Evolutionary conservation across 192 early-diverging fungal species (phyloP).

Genomic region (Rhizophlyctis rosea): DNA sequence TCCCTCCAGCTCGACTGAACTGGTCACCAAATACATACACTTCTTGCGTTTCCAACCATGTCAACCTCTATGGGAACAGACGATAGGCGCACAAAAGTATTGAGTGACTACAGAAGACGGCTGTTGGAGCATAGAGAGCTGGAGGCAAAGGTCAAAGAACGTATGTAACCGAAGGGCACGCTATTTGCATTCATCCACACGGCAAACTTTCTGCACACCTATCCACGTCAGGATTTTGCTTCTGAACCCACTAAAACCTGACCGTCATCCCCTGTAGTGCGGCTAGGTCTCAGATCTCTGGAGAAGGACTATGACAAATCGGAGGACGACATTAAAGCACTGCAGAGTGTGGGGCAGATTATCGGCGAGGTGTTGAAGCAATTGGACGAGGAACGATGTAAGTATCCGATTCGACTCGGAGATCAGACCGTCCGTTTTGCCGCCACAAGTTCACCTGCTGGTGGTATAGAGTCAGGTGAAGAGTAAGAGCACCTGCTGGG

Average conservation of each 20-base stretch:
- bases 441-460: too few relatives aligned
- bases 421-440: too few relatives aligned
- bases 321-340: slow-evolving; percentile 95
- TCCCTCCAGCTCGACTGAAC: too few relatives aligned
- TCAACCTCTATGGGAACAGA: slow-evolving; percentile 25
- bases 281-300: slow-evolving; percentile 76
- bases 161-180: slow-evolving; percentile 40
- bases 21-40: too few relatives aligned
- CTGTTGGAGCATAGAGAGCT: slow-evolving; percentile 92
- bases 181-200: not conserved
- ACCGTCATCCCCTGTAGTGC: slow-evolving; percentile 52
- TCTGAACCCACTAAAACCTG: not conserved
- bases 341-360: slow-evolving; percentile 99
- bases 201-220: not conserved
- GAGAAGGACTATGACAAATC: slow-evolving; percentile 94
- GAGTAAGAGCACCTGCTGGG: too few relatives aligned
- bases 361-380: slow-evolving; percentile 98
- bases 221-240: not conserved
- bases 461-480: too few relatives aligned
- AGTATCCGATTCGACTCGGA: too few relatives aligned
- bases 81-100: slow-evolving; percentile 76
- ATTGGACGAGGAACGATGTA: slow-evolving; percentile 94
- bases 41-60: slow-evolving; percentile 1
- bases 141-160: slow-evolving; percentile 93
- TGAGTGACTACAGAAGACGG: slow-evolving; percentile 80